Percentiles rank a stretch among this genome's conserved stretches.
These are phyloP conservation scores for Isatis tinctoria DNA, from an alignment of 345 rosid species.

Conservation along the genomic window DNA sequence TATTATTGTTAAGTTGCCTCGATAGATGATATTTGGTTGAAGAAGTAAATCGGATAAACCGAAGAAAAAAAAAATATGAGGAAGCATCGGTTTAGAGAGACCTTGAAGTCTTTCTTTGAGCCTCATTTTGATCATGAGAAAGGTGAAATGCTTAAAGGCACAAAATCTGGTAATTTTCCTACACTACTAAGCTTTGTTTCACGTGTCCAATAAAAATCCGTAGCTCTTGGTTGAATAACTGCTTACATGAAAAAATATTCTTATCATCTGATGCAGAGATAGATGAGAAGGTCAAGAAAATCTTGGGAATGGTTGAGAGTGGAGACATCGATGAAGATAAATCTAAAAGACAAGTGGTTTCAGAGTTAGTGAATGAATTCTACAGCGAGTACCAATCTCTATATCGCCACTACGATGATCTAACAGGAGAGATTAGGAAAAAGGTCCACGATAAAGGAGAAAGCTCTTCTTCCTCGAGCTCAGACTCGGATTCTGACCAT, in stretches of 20 bases:
- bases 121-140: constrained; percentile 69
- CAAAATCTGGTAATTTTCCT: constrained; percentile 56
- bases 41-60: constrained; percentile 6
- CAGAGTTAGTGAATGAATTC: constrained; percentile 65
- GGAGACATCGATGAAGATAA: constrained; percentile 53
- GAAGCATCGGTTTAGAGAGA: constrained; percentile 58
- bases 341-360: constrained; percentile 54
- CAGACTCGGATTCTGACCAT: constrained; percentile 67
- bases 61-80: constrained; percentile 47
- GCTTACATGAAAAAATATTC: constrained; percentile 2
- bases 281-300: constrained; percentile 65
- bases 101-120: constrained; percentile 74
- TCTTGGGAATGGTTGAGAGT: constrained; percentile 63
- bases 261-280: constrained; percentile 49
- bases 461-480: constrained; percentile 66
- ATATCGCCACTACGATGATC: constrained; percentile 66
- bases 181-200: not conserved
- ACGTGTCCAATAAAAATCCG: not conserved
- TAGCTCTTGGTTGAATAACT: not conserved
- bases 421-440: constrained; percentile 65
- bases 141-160: constrained; percentile 72
- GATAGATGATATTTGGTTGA: constrained; percentile 18
- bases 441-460: constrained; percentile 57
- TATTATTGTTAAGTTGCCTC: constrained; percentile 25
- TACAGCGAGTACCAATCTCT: constrained; percentile 62